Evolutionary conservation across 2,329 filamentous ascomycete genomes (phyloP).

Genomic region (Cadophora sp.): DNA sequence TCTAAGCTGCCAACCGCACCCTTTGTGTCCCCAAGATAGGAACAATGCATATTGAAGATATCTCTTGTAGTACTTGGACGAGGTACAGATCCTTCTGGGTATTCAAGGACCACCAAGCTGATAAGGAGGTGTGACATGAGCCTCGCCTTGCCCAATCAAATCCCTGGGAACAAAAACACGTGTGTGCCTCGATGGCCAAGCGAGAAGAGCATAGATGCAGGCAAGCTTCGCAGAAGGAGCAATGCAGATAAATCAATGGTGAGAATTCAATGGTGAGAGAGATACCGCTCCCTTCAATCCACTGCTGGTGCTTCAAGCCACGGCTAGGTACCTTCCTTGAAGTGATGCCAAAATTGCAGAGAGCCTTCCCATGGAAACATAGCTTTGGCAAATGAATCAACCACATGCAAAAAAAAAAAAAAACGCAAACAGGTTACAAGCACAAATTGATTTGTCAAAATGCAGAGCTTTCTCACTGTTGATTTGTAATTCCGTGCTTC

Average conservation of each 20-base stretch:
- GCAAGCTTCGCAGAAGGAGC: not conserved
- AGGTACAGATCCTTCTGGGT: not conserved
- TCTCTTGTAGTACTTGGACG: not conserved
- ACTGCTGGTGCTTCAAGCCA: no score
- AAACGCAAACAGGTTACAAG: no score
- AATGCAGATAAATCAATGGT: not conserved
- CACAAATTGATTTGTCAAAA: no score
- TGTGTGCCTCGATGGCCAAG: not conserved
- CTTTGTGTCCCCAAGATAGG: not conserved
- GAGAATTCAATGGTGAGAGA: not conserved
- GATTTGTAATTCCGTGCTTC: no score
- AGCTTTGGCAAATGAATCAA: no score
- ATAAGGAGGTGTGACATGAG: not conserved
- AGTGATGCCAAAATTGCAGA: not conserved
- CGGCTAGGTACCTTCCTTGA: no score
- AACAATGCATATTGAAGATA: not conserved
- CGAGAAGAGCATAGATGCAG: not conserved
- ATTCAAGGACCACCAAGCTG: not conserved
- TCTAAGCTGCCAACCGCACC: not conserved
- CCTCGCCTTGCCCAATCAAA: not conserved
- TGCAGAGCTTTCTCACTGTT: no score
- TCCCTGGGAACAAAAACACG: not conserved
- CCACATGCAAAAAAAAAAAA: no score
- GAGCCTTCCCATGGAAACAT: not conserved
- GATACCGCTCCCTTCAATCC: not conserved